Percentiles rank a stretch among this genome's conserved stretches.
phyloP scores from a whole-genome alignment of 305 asterid genomes.

The Vinca major region DNA sequence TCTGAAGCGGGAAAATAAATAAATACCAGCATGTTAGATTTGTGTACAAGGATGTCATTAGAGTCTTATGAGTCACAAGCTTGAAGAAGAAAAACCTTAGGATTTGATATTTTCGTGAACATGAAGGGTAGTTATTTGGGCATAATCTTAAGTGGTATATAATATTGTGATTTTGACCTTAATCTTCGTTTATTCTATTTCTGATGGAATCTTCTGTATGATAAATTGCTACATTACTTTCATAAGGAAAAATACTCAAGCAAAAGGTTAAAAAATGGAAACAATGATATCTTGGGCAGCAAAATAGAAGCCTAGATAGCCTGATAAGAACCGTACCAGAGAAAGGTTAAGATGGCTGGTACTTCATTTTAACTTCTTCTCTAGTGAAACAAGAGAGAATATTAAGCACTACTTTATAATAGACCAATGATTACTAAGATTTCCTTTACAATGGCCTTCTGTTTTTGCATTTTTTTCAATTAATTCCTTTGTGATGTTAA shows the following conservation, averaged over 20 bases:
- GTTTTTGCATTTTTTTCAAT: not conserved
- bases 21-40: not conserved
- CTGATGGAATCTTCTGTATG: not conserved
- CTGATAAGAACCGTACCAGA: not conserved
- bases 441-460: not conserved
- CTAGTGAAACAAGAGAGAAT: not conserved
- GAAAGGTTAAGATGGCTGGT: not conserved
- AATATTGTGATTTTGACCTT: not conserved
- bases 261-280: not conserved
- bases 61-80: not conserved
- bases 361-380: not conserved
- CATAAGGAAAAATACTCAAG: not conserved
- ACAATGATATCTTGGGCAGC: not conserved
- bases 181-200: not conserved
- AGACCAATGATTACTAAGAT: not conserved
- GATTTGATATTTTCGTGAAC: not conserved
- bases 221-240: not conserved
- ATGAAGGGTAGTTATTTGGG: not conserved
- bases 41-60: not conserved
- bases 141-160: not conserved
- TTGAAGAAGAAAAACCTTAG: conserved; percentile 1
- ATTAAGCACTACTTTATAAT: not conserved
- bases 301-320: not conserved
- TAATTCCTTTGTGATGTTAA: not conserved
- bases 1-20: not conserved